phyloP scores from a whole-genome alignment of 2,329 filamentous ascomycete species.

The Trichoderma afroharzianum region DNA sequence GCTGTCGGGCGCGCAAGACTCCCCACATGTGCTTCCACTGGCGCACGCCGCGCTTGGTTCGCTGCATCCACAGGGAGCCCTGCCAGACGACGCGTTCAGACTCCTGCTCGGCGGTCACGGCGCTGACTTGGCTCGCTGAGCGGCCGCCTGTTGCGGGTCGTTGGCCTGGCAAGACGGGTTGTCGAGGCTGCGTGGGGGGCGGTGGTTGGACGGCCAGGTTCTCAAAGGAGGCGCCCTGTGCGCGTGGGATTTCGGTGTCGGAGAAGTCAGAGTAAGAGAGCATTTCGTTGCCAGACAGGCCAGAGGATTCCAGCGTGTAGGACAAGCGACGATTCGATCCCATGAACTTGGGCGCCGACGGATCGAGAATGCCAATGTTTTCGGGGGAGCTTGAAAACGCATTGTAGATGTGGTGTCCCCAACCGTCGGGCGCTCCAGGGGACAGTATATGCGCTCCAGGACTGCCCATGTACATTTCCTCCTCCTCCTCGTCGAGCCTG shows the following conservation, averaged over 20 bases:
- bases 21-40: constrained; percentile 97
- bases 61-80: constrained; percentile 81
- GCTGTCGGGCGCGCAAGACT: constrained; percentile 77
- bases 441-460: constrained; percentile 53
- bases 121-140: constrained; percentile 63
- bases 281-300: constrained; percentile 60
- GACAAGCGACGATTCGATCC: constrained; percentile 53
- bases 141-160: constrained; percentile 25
- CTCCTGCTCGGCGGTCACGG: constrained; percentile 52
- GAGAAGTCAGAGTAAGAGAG: constrained; percentile 79
- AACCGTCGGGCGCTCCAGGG: constrained; percentile 21
- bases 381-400: constrained; percentile 60
- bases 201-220: constrained; percentile 43
- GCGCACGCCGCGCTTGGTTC: constrained; percentile 75
- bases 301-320: constrained; percentile 61
- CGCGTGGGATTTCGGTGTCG: constrained; percentile 55
- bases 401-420: constrained; percentile 33
- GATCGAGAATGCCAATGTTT: constrained; percentile 33
- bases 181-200: constrained; percentile 22
- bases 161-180: constrained; percentile 2
- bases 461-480: constrained; percentile 73
- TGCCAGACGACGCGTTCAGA: constrained; percentile 91
- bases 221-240: constrained; percentile 48
- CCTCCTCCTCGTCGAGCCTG: constrained; percentile 82
- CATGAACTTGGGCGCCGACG: constrained; percentile 34